These are phyloP conservation scores for Phaffia australis DNA, from an alignment of 768 basidiomycete species.

Conservation along the genomic window DNA sequence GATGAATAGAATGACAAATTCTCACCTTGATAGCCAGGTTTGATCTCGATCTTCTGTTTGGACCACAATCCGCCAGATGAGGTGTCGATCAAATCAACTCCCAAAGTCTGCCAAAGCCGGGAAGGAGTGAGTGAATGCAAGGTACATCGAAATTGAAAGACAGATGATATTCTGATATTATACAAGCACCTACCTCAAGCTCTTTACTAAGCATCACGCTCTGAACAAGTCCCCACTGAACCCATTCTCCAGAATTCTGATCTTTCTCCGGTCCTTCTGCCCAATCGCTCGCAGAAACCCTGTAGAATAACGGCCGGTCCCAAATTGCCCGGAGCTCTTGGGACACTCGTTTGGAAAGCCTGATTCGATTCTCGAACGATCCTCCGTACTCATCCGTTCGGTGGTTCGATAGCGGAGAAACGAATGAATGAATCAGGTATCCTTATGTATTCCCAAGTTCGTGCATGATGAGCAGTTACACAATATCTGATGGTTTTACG, in stretches of 20 bases:
- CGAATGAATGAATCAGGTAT: slow-evolving; percentile 56
- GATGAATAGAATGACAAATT: not conserved
- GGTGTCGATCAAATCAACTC: slow-evolving; percentile 67
- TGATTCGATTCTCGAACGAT: slow-evolving; percentile 58
- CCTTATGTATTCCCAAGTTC: slow-evolving; percentile 8
- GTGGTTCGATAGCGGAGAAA: slow-evolving; percentile 63
- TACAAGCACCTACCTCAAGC: slow-evolving; percentile 38
- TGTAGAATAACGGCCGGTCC: slow-evolving; percentile 62
- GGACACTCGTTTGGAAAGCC: slow-evolving; percentile 54
- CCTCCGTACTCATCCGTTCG: slow-evolving; percentile 66
- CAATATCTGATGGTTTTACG: not conserved
- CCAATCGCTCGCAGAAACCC: slow-evolving; percentile 61
- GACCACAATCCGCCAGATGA: slow-evolving; percentile 57
- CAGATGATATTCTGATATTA: not conserved
- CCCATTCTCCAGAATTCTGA: slow-evolving; percentile 49
- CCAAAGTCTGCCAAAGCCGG: slow-evolving; percentile 39
- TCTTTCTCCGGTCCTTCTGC: slow-evolving; percentile 50
- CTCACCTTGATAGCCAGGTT: slow-evolving; percentile 22
- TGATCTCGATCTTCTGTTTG: slow-evolving; percentile 47
- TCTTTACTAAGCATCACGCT: slow-evolving; percentile 50
- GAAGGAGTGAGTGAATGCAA: too few relatives aligned
- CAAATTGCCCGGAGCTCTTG: slow-evolving; percentile 49
- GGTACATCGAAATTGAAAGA: not conserved
- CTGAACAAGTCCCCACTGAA: slow-evolving; percentile 69
- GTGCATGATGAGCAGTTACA: not conserved